A percentile compares a stretch with the other conserved stretches of the same genome.
Conservation (phyloP, 495 filamentous ascomycete genomes). For the Penicillium samsonianum region DNA sequence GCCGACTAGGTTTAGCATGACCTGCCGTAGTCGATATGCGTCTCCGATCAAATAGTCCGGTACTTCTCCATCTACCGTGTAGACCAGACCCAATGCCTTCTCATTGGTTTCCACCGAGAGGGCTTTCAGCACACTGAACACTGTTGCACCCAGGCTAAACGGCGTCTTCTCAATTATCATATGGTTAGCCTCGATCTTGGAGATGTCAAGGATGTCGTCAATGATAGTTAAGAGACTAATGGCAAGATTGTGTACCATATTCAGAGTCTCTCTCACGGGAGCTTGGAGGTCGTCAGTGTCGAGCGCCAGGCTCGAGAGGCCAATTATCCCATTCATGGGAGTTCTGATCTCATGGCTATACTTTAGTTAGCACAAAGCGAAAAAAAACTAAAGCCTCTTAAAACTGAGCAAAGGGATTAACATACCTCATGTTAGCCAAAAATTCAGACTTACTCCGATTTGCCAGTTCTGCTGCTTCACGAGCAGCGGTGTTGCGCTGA, state of each 20-base stretch:
- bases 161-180: slow-evolving; percentile 80
- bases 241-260: slow-evolving; percentile 87
- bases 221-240: slow-evolving; percentile 78
- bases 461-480: slow-evolving; percentile 57
- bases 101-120: slow-evolving; percentile 87
- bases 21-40: slow-evolving; percentile 74
- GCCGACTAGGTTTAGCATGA: slow-evolving; percentile 77
- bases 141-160: slow-evolving; percentile 52
- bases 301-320: slow-evolving; percentile 74
- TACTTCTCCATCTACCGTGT: slow-evolving; percentile 52
- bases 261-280: slow-evolving; percentile 82
- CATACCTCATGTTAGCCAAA: slow-evolving; percentile 77
- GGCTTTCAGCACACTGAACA: slow-evolving; percentile 58
- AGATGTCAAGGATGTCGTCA: slow-evolving; percentile 84
- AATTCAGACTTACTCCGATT: slow-evolving; percentile 64
- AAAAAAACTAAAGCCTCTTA: slow-evolving; percentile 46
- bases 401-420: slow-evolving; percentile 63
- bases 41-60: slow-evolving; percentile 57
- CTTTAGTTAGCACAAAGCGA: slow-evolving; percentile 50
- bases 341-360: slow-evolving; percentile 76
- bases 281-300: slow-evolving; percentile 68
- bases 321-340: slow-evolving; percentile 68
- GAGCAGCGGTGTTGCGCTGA: slow-evolving; percentile 38
- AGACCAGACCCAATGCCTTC: slow-evolving; percentile 59
- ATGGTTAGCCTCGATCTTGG: slow-evolving; percentile 73